Base-by-base conservation (phyloP, 2,329 filamentous ascomycete species). In the Ophidiomyces ophidiicola region DNA sequence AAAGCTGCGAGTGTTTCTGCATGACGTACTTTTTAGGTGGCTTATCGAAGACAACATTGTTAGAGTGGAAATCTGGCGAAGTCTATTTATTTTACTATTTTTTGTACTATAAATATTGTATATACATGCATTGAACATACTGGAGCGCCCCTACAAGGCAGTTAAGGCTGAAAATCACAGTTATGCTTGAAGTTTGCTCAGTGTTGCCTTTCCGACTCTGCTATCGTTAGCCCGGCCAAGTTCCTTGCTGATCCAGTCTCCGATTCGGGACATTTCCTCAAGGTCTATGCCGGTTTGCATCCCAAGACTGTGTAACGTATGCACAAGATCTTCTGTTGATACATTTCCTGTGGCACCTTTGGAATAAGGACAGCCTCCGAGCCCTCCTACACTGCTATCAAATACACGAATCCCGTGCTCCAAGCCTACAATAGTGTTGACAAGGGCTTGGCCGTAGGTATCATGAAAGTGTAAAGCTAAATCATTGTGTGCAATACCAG, bases 271-370 rank as follows among this genome's bases (percentile, higher is more conserved):
- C 51, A 76, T 66, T 45, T 71, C 66, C 42, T 70, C 68, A 35
- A 74, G 47, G 49, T 70, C 65, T 3, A 79, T 63, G 0, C 74
- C 76, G 0, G 75, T 79, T 44, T 70, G 64, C 54, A 70, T 68
- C 0, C 76, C 76, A 15, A 79, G 55, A 43, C 71, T 71, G 47
- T 79, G 71, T 41, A 79, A 55, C 3, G 66, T 68, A 51, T 79
- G 71, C 3, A 79, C 63, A 36, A 79, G 49, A 50, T 80, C 76
- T 49, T 80, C 76, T 0, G 75, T 78, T 2, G 73, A 68, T 12
- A 79, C 70, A 54, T 80, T 80, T 0, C 76, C 76, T 2, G 75
- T 80, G 5, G 76, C 76, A 3, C 76, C 76, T 20, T 76, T 76
- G 32, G 71, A 74, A 49, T 72, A 80, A 1, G 76, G 76, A 52